Percentiles rank a stretch among this genome's conserved stretches.
phyloP scores from a whole-genome alignment of 1,139 yeast species.

The Groenewaldozyma auringiensis region DNA sequence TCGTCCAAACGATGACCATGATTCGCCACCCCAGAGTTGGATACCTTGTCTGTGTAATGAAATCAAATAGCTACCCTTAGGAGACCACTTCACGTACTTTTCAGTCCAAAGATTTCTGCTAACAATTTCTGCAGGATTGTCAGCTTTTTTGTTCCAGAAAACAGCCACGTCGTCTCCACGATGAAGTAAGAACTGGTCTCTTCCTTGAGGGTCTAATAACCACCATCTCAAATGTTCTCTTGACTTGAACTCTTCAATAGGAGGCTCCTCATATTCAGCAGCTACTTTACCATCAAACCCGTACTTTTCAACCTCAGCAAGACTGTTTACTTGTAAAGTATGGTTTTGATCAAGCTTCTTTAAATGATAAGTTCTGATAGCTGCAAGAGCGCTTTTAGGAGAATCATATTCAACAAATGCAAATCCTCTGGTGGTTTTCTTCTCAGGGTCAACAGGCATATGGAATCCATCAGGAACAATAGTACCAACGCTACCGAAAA shows the following conservation, averaged over 20 bases:
- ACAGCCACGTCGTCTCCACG: constrained; percentile 75
- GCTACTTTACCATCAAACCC: constrained; percentile 61
- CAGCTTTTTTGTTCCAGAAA: constrained; percentile 69
- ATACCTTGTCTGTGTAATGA: constrained; percentile 93
- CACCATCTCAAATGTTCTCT: constrained; percentile 79
- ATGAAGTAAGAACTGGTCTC: constrained; percentile 86
- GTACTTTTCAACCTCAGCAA: constrained; percentile 77
- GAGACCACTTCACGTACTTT: constrained; percentile 83
- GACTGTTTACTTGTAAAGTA: constrained; percentile 73
- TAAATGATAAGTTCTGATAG: constrained; percentile 73
- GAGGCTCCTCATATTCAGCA: constrained; percentile 63
- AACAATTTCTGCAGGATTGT: constrained; percentile 68
- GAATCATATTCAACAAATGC: constrained; percentile 77
- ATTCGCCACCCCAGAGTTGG: constrained; percentile 92
- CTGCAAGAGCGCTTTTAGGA: constrained; percentile 62
- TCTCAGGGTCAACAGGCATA: constrained; percentile 69
- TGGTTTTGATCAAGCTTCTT: constrained; percentile 93
- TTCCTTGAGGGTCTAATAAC: constrained; percentile 82
- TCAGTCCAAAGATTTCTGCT: constrained; percentile 84
- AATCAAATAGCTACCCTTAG: constrained; percentile 82
- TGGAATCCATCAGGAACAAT: constrained; percentile 59
- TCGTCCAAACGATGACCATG: constrained; percentile 61
- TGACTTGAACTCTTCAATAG: constrained; percentile 60
- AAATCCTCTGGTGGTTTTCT: constrained; percentile 81
- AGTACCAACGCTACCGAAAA: constrained; percentile 66